Evolutionary conservation across 2,329 filamentous ascomycete species (phyloP).

Genomic region (Phaeomoniella chlamydospora): DNA sequence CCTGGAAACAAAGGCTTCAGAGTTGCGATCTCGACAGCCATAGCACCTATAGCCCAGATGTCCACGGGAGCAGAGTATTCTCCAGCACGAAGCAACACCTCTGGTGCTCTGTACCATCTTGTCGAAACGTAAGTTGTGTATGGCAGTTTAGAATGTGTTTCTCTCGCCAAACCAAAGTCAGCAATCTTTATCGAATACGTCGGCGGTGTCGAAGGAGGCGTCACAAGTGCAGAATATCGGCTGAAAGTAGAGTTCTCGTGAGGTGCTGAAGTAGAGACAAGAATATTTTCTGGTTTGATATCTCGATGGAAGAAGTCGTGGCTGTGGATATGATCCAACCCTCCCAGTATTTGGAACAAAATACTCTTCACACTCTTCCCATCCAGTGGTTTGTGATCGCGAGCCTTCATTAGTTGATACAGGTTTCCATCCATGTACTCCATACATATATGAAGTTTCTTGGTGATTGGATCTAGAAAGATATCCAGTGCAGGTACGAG

Average conservation of each 20-base stretch:
- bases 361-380: constrained; percentile 92
- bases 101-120: constrained; percentile 85
- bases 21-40: constrained; percentile 96
- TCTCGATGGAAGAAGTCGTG: constrained; percentile 98
- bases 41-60: constrained; percentile 95
- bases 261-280: constrained; percentile 79
- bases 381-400: constrained; percentile 88
- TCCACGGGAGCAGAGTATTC: constrained; percentile 97
- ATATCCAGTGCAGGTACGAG: constrained; percentile 96
- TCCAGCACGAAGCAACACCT: constrained; percentile 82
- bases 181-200: constrained; percentile 96
- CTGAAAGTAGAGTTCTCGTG: constrained; percentile 78
- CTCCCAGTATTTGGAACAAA: constrained; percentile 89
- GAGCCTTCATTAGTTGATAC: constrained; percentile 96
- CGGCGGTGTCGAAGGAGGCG: constrained; percentile 85
- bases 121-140: constrained; percentile 99
- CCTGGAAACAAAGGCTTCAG: constrained; percentile 94
- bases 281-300: constrained; percentile 97
- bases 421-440: constrained; percentile 99
- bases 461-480: constrained; percentile 89
- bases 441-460: constrained; percentile 96
- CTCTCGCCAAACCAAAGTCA: constrained; percentile 92
- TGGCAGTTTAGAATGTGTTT: constrained; percentile 89
- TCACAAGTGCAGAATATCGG: constrained; percentile 84
- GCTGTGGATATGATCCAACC: constrained; percentile 91